Evolutionary conservation across 306 rosid genomes (phyloP).

Genomic region (Corylus avellana): DNA sequence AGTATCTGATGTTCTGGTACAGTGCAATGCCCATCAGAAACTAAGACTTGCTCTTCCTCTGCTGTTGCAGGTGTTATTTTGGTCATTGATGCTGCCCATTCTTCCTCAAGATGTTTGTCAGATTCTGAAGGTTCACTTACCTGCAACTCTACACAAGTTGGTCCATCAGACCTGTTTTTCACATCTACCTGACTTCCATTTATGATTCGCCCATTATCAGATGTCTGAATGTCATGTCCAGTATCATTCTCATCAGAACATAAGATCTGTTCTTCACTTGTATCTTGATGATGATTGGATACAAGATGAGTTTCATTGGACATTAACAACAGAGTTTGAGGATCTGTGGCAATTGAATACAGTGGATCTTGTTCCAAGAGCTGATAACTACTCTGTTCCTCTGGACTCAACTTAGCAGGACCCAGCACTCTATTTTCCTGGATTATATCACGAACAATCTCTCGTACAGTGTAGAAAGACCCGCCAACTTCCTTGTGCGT

Average conservation of each 20-base stretch:
- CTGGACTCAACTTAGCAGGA: conserved; percentile 69
- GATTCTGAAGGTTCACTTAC: conserved; percentile 24
- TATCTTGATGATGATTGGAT: conserved; percentile 29
- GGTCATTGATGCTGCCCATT: background rate
- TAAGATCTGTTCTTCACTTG: conserved; percentile 32
- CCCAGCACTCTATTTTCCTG: conserved; percentile 95
- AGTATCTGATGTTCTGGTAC: conserved; percentile 7
- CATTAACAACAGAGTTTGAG: conserved; percentile 38
- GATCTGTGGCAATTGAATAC: conserved; percentile 62
- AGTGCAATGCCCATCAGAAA: conserved; percentile 19
- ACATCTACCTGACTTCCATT: conserved; percentile 41
- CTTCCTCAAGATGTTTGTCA: conserved; percentile 22
- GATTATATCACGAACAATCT: conserved; percentile 91
- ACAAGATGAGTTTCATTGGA: conserved; percentile 42
- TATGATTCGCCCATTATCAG: conserved; percentile 28
- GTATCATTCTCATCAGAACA: conserved; percentile 38
- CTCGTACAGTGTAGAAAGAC: conserved; percentile 95
- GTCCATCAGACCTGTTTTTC: conserved; percentile 21
- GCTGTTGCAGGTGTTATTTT: conserved; percentile 5
- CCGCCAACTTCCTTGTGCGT: conserved; percentile 99
- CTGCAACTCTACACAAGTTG: conserved; percentile 12
- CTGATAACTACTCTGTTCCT: conserved; percentile 37
- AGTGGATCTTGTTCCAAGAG: conserved; percentile 62
- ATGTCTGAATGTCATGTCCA: conserved; percentile 19
- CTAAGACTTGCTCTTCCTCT: conserved; percentile 21